Percentiles rank a stretch among this genome's conserved stretches.
These are phyloP conservation scores for Acanthamoeba sp. DNA, from an alignment of 208 protist species.

Conservation along the genomic window DNA sequence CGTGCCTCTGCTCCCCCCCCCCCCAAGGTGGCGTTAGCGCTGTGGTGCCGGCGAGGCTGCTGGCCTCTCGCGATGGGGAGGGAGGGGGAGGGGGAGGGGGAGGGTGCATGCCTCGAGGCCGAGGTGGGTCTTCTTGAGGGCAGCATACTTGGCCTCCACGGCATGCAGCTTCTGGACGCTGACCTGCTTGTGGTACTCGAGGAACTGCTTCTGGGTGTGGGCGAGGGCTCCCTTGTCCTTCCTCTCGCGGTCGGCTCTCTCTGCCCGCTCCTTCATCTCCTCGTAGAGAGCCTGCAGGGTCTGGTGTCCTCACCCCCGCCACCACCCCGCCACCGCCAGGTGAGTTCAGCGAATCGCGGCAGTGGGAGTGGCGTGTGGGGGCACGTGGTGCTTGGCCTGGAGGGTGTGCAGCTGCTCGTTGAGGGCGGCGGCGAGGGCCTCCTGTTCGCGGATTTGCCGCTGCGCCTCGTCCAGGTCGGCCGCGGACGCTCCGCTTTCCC, in stretches of 20 bases:
- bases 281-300: slow-evolving; percentile 24
- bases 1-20: neutral
- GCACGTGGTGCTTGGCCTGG: neutral
- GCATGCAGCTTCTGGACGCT: slow-evolving; percentile 25
- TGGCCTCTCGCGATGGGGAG: neutral
- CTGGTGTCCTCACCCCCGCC: neutral
- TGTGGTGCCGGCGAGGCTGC: no score
- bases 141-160: slow-evolving; percentile 37
- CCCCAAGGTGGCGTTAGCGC: neutral
- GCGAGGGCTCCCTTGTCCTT: slow-evolving; percentile 22
- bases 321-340: no score
- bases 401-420: slow-evolving; percentile 22
- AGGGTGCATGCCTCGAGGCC: neutral
- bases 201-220: slow-evolving; percentile 1
- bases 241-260: neutral
- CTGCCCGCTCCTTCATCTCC: slow-evolving; percentile 27
- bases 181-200: slow-evolving; percentile 59
- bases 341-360: neutral
- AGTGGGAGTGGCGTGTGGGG: no score
- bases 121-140: slow-evolving; percentile 19
- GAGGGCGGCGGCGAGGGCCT: neutral
- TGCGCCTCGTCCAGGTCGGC: neutral
- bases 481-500: neutral
- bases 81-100: neutral
- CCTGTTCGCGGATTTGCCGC: neutral